Evolutionary conservation across 2,329 filamentous ascomycete species (phyloP).

Genomic region (Cladophialophora exuberans): DNA sequence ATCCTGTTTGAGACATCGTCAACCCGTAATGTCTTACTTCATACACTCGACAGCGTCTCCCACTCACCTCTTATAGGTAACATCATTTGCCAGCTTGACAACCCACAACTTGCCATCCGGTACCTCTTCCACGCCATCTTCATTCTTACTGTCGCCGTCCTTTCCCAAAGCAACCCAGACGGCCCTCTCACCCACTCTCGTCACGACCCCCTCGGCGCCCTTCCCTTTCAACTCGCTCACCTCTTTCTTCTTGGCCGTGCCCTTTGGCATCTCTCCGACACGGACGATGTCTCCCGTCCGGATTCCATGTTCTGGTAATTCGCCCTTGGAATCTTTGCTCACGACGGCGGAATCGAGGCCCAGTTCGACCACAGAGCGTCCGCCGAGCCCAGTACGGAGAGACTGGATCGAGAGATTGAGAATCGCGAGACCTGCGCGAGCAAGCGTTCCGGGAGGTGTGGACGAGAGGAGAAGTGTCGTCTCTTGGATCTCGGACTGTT

Average conservation of each 20-base stretch:
- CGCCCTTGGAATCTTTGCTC: conserved; percentile 36
- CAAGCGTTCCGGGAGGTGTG: conserved; percentile 39
- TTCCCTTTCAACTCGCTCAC: conserved; percentile 36
- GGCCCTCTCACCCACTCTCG: conserved; percentile 45
- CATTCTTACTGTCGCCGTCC: conserved; percentile 42
- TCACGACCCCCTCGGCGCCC: conserved; percentile 52
- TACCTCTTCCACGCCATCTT: conserved; percentile 53
- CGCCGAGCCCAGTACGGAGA: conserved; percentile 85
- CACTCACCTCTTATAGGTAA: conserved; percentile 64
- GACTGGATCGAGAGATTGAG: conserved; percentile 60
- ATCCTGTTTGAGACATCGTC: conserved; percentile 52
- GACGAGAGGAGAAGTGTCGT: conserved; percentile 43
- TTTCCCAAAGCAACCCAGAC: conserved; percentile 51
- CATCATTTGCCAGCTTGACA: conserved; percentile 69
- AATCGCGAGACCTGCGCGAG: conserved; percentile 46
- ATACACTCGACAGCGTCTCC: conserved; percentile 20
- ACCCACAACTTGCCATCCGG: conserved; percentile 64
- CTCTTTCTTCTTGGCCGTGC: conserved; percentile 39
- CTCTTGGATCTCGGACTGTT: conserved; percentile 49
- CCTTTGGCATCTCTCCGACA: conserved; percentile 45
- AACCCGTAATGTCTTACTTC: neutral
- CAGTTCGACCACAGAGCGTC: conserved; percentile 87
- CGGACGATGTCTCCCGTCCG: conserved; percentile 53
- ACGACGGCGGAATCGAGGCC: conserved; percentile 69
- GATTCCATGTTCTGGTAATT: conserved; percentile 51